These are phyloP conservation scores for Mollisiaceae sp. DNA, from an alignment of 2,329 filamentous ascomycete species.

Conservation along the genomic window DNA sequence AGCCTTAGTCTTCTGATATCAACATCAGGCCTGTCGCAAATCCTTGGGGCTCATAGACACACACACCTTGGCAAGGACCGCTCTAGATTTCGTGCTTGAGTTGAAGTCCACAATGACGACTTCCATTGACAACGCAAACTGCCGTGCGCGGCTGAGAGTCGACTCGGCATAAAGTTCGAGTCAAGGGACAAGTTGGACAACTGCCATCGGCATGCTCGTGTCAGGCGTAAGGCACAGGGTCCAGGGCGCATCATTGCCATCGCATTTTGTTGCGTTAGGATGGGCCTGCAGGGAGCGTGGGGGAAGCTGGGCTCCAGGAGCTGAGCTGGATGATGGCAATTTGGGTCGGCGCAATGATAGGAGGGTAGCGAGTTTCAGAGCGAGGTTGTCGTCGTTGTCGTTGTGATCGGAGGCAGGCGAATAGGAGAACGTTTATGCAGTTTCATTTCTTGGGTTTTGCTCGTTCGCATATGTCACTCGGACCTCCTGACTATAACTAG, in stretches of 20 bases:
- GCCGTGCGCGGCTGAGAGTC: background rate
- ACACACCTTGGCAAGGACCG: conserved; percentile 14
- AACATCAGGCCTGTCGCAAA: conserved; percentile 18
- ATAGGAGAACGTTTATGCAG: conserved; percentile 1
- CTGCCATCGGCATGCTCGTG: background rate
- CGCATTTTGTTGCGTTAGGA: conserved; percentile 14
- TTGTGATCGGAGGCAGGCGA: background rate
- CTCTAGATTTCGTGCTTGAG: conserved; percentile 9
- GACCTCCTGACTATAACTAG: background rate
- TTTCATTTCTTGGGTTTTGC: background rate
- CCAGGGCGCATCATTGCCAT: conserved; percentile 18
- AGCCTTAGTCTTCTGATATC: conserved; percentile 7
- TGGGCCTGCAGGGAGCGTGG: background rate
- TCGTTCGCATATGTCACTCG: background rate
- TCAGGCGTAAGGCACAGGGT: conserved; percentile 1
- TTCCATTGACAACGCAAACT: background rate
- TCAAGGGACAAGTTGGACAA: conserved; percentile 1
- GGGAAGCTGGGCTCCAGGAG: background rate
- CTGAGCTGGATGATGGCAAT: background rate
- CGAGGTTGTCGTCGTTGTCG: background rate
- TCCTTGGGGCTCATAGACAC: background rate
- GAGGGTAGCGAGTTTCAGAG: background rate
- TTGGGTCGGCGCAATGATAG: background rate
- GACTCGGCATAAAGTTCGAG: conserved; percentile 12
- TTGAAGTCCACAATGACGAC: conserved; percentile 12